phyloP scores from a whole-genome alignment of 768 basidiomycete genomes.

The Leccinum subgranulosum region DNA sequence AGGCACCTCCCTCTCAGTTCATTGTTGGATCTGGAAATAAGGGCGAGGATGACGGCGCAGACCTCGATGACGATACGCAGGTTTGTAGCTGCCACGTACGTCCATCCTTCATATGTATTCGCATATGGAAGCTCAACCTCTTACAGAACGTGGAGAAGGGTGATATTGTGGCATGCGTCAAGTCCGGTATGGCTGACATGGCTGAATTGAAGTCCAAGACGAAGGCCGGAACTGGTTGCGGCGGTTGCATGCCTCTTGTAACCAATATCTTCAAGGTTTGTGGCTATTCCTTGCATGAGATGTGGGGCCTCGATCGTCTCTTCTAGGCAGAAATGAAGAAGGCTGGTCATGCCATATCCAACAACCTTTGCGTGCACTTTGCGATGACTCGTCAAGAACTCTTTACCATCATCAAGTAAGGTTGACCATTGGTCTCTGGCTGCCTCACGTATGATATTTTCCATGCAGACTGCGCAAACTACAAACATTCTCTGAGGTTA shows the following conservation, averaged over 20 bases:
- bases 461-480: constrained; percentile 51
- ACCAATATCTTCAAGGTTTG: constrained; percentile 39
- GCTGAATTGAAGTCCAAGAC: constrained; percentile 59
- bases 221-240: constrained; percentile 71
- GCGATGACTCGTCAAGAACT: constrained; percentile 61
- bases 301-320: constrained; percentile 11
- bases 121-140: background rate
- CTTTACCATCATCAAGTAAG: constrained; percentile 54
- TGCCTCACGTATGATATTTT: background rate
- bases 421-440: background rate
- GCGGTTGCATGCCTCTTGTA: constrained; percentile 64
- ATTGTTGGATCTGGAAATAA: constrained; percentile 54
- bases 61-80: constrained; percentile 69
- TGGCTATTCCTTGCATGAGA: too few relatives aligned
- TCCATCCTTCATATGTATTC: background rate
- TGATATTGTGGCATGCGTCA: constrained; percentile 47
- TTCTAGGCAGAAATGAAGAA: constrained; percentile 61
- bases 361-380: constrained; percentile 66
- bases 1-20: constrained; percentile 62
- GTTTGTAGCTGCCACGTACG: constrained; percentile 67
- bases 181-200: constrained; percentile 47
- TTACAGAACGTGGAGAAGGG: constrained; percentile 62
- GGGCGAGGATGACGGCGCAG: constrained; percentile 56
- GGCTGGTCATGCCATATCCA: constrained; percentile 54
- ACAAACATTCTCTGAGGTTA: constrained; percentile 51